Percentiles rank a stretch among this genome's conserved stretches.
These are phyloP conservation scores for Dentipellis sp. DNA, from an alignment of 768 basidiomycete genomes.

Conservation along the genomic window DNA sequence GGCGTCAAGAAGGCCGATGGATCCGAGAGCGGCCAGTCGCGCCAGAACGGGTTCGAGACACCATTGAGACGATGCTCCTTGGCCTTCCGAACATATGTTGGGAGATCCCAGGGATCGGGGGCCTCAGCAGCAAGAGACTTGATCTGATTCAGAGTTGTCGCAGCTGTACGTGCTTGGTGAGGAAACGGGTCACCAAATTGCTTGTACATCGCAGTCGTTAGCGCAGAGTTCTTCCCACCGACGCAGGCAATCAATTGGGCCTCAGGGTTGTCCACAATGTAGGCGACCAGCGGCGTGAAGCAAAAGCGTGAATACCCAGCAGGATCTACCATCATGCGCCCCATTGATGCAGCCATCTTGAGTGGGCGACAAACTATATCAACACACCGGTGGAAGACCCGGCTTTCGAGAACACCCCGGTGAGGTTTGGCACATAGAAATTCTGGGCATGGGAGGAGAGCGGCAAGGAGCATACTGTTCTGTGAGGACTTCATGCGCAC, in stretches of 20 bases:
- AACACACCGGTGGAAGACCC: not conserved
- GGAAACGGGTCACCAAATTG: slow-evolving; percentile 1
- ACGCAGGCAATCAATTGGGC: not conserved
- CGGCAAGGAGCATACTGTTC: not conserved
- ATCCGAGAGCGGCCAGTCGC: not conserved
- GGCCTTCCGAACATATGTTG: not conserved
- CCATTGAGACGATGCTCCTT: slow-evolving; percentile 1
- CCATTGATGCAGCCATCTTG: not conserved
- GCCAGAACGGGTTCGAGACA: not conserved
- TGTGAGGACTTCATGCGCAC: not conserved
- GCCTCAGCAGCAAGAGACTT: not conserved
- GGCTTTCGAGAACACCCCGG: not conserved
- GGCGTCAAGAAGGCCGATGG: slow-evolving; percentile 9
- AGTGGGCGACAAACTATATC: not conserved
- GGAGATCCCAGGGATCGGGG: not conserved
- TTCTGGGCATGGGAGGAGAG: not conserved
- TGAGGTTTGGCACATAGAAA: not conserved
- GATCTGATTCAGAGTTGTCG: not conserved
- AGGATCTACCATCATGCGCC: not conserved
- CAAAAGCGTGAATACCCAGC: not conserved
- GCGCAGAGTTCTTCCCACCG: not conserved
- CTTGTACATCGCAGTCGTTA: not conserved
- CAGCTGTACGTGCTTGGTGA: not conserved
- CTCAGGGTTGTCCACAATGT: not conserved
- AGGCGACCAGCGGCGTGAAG: not conserved